These are phyloP conservation scores for Rhodotorula taiwanensis DNA, from an alignment of 768 basidiomycete species.

Conservation along the genomic window DNA sequence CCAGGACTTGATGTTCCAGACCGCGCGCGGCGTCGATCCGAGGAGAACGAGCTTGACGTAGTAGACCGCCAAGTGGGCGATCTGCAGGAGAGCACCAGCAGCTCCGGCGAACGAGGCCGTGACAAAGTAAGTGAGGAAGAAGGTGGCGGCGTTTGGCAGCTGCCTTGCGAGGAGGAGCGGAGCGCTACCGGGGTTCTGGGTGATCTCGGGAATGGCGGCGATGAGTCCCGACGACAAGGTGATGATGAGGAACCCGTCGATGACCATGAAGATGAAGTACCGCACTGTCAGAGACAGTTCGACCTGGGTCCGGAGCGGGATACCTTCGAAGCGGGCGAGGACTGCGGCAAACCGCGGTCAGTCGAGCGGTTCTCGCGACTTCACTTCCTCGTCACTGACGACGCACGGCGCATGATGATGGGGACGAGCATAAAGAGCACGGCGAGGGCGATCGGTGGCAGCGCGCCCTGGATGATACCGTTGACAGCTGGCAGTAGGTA, in stretches of 20 bases:
- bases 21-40: slow-evolving; percentile 80
- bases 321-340: slow-evolving; percentile 78
- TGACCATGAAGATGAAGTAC: slow-evolving; percentile 73
- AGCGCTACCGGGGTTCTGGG: slow-evolving; percentile 61
- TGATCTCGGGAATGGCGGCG: slow-evolving; percentile 54
- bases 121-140: slow-evolving; percentile 78
- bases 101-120: slow-evolving; percentile 56
- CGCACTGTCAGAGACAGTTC: slow-evolving; percentile 88
- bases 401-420: slow-evolving; percentile 63
- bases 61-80: slow-evolving; percentile 69
- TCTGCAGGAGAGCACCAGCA: slow-evolving; percentile 71
- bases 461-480: slow-evolving; percentile 80
- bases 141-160: slow-evolving; percentile 74
- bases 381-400: too few species aligned
- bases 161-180: slow-evolving; percentile 69
- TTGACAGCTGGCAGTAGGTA: slow-evolving; percentile 49
- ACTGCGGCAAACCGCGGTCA: slow-evolving; percentile 50
- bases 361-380: too few species aligned
- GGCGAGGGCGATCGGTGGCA: slow-evolving; percentile 79
- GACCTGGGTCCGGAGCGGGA: slow-evolving; percentile 71
- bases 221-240: slow-evolving; percentile 78
- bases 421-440: slow-evolving; percentile 88
- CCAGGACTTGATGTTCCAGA: slow-evolving; percentile 75
- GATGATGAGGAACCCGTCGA: slow-evolving; percentile 92
- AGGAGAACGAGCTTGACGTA: slow-evolving; percentile 83